Evolutionary conservation across 1,284 basidiomycete species (phyloP).

Genomic region (Ustilago shanxiensis): DNA sequence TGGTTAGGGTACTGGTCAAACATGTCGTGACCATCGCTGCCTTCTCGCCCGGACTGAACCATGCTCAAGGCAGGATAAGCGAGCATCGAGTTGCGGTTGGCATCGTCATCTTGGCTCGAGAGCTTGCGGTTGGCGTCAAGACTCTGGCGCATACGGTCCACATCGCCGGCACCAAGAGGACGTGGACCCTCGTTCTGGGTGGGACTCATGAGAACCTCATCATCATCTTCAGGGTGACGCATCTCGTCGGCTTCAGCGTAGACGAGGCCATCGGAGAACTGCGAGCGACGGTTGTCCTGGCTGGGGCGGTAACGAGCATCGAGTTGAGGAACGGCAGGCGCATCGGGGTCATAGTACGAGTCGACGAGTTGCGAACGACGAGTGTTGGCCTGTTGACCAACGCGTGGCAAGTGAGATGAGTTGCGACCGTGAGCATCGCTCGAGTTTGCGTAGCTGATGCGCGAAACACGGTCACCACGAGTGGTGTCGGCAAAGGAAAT

Average conservation of each 20-base stretch:
- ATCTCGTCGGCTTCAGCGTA: constrained; percentile 44
- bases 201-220: constrained; percentile 61
- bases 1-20: constrained; percentile 31
- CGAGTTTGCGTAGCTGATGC: constrained; percentile 61
- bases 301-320: constrained; percentile 41
- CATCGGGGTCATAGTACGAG: constrained; percentile 60
- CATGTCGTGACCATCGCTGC: constrained; percentile 54
- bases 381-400: constrained; percentile 35
- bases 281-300: constrained; percentile 39
- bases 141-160: constrained; percentile 54
- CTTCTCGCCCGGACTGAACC: constrained; percentile 50
- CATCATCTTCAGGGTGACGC: constrained; percentile 43
- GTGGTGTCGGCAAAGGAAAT: constrained; percentile 60
- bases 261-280: constrained; percentile 46
- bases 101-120: constrained; percentile 6
- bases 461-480: constrained; percentile 59
- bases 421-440: constrained; percentile 46
- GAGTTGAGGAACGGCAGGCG: constrained; percentile 53
- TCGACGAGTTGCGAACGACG: constrained; percentile 52
- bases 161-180: constrained; percentile 43
- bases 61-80: constrained; percentile 59
- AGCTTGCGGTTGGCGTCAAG: constrained; percentile 52
- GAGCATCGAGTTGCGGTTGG: constrained; percentile 60
- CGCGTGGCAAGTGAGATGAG: constrained; percentile 45
- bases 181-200: constrained; percentile 58